Conservation (phyloP, 2,329 filamentous ascomycete genomes). For the Epicoccum sorghinum region DNA sequence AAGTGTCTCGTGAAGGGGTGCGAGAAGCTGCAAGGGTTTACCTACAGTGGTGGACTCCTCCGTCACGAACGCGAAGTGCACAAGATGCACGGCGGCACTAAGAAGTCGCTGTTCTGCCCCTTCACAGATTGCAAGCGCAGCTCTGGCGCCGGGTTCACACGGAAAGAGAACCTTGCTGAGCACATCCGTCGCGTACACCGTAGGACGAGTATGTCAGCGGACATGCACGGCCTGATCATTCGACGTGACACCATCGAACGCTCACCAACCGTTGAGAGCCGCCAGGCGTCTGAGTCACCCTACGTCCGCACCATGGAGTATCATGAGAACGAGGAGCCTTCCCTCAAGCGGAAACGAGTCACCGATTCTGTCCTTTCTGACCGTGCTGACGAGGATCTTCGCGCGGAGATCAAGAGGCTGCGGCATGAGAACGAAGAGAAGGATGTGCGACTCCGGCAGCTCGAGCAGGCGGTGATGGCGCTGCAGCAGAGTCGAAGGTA, state of each 20-base stretch:
- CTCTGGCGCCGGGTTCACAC: conserved; percentile 85
- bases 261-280: conserved; percentile 30
- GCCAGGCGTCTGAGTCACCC: conserved; percentile 32
- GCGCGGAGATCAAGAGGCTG: conserved; percentile 50
- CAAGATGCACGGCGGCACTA: conserved; percentile 84
- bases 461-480: conserved; percentile 44
- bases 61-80: conserved; percentile 94
- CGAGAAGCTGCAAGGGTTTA: conserved; percentile 91
- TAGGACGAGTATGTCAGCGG: conserved; percentile 44
- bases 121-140: conserved; percentile 88
- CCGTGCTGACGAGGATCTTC: conserved; percentile 41
- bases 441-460: conserved; percentile 43
- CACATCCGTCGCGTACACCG: conserved; percentile 87
- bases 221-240: conserved; percentile 42
- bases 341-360: conserved; percentile 42
- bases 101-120: conserved; percentile 85
- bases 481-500: conserved; percentile 37
- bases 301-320: conserved; percentile 32
- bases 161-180: conserved; percentile 92
- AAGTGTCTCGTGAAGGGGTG: conserved; percentile 83
- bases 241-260: conserved; percentile 31
- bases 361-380: conserved; percentile 33
- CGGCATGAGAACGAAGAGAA: conserved; percentile 51
- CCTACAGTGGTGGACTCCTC: conserved; percentile 87
- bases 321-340: conserved; percentile 33